A percentile compares a stretch with the other conserved stretches of the same genome.
These are phyloP conservation scores for Monosporascus sp. DNA, from an alignment of 2,329 filamentous ascomycete genomes.

Conservation along the genomic window DNA sequence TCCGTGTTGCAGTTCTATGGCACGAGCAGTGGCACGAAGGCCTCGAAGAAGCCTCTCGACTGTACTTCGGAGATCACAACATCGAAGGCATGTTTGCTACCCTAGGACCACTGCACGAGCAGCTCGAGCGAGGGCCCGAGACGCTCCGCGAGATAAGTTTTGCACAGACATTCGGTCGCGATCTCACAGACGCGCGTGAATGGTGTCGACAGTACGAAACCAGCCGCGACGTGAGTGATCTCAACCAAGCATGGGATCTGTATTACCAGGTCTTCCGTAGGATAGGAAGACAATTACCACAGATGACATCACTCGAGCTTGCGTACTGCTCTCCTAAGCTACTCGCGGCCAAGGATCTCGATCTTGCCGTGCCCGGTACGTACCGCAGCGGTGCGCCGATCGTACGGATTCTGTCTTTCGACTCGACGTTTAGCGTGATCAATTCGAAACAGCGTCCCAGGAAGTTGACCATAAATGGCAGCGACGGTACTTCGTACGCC, in stretches of 20 bases:
- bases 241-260: conserved; percentile 98
- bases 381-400: conserved; percentile 76
- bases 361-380: conserved; percentile 91
- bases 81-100: conserved; percentile 96
- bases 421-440: conserved; percentile 84
- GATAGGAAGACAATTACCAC: conserved; percentile 87
- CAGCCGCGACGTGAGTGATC: conserved; percentile 84
- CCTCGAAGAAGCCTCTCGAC: conserved; percentile 87
- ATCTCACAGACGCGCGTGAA: conserved; percentile 88
- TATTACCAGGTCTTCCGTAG: conserved; percentile 98
- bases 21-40: conserved; percentile 99
- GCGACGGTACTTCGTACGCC: conserved; percentile 80
- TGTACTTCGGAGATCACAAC: conserved; percentile 97
- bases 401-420: conserved; percentile 82
- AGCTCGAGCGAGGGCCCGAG: conserved; percentile 85
- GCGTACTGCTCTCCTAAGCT: conserved; percentile 96
- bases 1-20: conserved; percentile 95
- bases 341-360: conserved; percentile 76
- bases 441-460: conserved; percentile 94
- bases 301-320: conserved; percentile 86
- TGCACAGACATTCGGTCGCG: conserved; percentile 91
- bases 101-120: conserved; percentile 82
- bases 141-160: conserved; percentile 96
- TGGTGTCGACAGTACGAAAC: conserved; percentile 91
- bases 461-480: conserved; percentile 82